phyloP scores from a whole-genome alignment of 202 grass and related monocot genomes.

The Zoysia matrella region DNA sequence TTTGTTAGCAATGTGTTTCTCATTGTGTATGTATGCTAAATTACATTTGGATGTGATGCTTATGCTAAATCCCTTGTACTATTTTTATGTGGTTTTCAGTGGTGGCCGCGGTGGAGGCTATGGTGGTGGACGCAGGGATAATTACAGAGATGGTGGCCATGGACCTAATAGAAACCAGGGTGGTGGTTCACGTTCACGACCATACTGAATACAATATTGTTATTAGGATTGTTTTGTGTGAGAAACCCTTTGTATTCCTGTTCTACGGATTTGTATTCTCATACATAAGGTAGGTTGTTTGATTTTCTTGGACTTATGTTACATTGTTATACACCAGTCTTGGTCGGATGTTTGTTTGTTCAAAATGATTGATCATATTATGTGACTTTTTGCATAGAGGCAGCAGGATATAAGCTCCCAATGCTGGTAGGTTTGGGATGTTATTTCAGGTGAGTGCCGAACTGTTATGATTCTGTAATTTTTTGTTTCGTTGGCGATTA shows the following conservation, averaged over 20 bases:
- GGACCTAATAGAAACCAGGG: conserved; percentile 90
- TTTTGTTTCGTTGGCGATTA: conserved; percentile 23
- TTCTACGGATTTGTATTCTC: conserved; percentile 76
- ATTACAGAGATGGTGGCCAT: conserved; percentile 76
- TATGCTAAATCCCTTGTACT: conserved; percentile 10
- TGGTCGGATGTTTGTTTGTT: conserved; percentile 55
- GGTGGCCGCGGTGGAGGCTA: conserved; percentile 79
- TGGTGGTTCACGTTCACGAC: conserved; percentile 80
- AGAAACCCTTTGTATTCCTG: conserved; percentile 87
- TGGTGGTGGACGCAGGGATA: conserved; percentile 87
- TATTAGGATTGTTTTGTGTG: conserved; percentile 75
- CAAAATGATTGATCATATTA: conserved; percentile 68
- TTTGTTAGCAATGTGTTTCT: neutral
- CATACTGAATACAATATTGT: conserved; percentile 81
- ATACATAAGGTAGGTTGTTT: conserved; percentile 91
- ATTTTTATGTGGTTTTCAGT: conserved; percentile 39
- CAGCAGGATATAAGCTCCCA: conserved; percentile 91
- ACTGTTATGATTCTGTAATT: conserved; percentile 52
- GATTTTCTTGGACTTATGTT: conserved; percentile 57
- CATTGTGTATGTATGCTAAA: neutral
- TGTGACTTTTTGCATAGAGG: conserved; percentile 86
- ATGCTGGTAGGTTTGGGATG: conserved; percentile 96
- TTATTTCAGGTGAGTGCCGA: conserved; percentile 96
- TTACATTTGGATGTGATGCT: conserved; percentile 16
- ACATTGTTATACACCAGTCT: conserved; percentile 58